A percentile compares a stretch with the other conserved stretches of the same genome.
Conservation (phyloP, 1,139 yeast species). For the Trichomonascaceae sp. region DNA sequence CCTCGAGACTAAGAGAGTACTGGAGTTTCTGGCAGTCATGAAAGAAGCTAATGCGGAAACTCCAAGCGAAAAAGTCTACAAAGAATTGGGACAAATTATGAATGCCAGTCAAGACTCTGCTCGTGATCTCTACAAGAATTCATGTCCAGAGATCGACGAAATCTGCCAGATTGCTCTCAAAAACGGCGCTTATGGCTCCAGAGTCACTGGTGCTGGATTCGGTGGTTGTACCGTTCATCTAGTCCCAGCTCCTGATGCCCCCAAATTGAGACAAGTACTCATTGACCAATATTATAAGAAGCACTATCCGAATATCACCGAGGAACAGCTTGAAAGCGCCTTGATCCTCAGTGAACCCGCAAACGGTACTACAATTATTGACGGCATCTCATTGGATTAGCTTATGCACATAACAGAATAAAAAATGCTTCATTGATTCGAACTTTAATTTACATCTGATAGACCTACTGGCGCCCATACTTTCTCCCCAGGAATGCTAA, state of each 20-base stretch:
- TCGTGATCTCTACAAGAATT: conserved; percentile 45
- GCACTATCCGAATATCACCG: conserved; percentile 44
- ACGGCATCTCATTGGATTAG: conserved; percentile 19
- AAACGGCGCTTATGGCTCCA: conserved; percentile 59
- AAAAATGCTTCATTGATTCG: conserved; percentile 1
- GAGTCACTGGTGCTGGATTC: conserved; percentile 80
- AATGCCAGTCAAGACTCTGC: conserved; percentile 56
- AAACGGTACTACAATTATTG: conserved; percentile 47
- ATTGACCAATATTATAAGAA: conserved; percentile 45
- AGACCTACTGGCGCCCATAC: conserved; percentile 14
- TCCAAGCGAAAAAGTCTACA: conserved; percentile 14
- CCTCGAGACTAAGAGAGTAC: conserved; percentile 56
- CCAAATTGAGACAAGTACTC: conserved; percentile 42
- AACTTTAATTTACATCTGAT: conserved; percentile 12
- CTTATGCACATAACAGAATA: not conserved
- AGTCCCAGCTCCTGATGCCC: conserved; percentile 45
- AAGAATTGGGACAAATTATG: conserved; percentile 49
- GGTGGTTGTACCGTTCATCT: conserved; percentile 71
- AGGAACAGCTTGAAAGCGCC: conserved; percentile 45
- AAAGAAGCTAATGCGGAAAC: not conserved
- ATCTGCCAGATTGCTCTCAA: conserved; percentile 49
- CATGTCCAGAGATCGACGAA: conserved; percentile 48
- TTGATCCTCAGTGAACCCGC: conserved; percentile 56
- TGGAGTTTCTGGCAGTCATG: conserved; percentile 44
- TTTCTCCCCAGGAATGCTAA: conserved; percentile 3